phyloP scores from a whole-genome alignment of 148 eudicot genomes.

The Camellia sinensis region DNA sequence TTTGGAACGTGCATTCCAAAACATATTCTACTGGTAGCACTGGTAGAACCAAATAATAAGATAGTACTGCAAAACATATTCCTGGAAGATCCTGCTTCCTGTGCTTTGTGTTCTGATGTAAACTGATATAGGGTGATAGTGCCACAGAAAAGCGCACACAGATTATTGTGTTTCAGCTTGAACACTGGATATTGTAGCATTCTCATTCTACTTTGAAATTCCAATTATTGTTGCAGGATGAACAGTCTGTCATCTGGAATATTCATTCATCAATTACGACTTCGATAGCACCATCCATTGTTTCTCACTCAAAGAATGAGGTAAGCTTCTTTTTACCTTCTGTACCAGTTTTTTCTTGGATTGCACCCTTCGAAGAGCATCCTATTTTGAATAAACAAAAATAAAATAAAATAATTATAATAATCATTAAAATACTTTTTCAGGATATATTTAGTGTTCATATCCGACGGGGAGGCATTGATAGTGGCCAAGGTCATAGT shows the following conservation, averaged over 20 bases:
- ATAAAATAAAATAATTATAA: background rate
- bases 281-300: conserved; percentile 49
- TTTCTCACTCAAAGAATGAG: conserved; percentile 57
- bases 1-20: no score
- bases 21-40: no score
- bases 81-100: background rate
- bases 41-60: no score
- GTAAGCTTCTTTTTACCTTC: conserved; percentile 36
- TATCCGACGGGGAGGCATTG: conserved; percentile 77
- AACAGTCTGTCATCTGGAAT: conserved; percentile 30
- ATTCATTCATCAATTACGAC: conserved; percentile 24
- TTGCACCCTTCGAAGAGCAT: background rate
- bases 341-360: background rate
- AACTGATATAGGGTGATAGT: background rate
- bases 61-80: background rate
- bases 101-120: background rate
- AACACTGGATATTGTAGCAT: background rate
- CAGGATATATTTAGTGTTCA: conserved; percentile 78
- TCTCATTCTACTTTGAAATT: background rate
- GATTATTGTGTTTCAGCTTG: conserved; percentile 1
- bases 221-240: conserved; percentile 29
- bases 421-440: conserved; percentile 7
- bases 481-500: conserved; percentile 66
- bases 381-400: background rate
- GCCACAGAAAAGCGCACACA: background rate